A percentile compares a stretch with the other conserved stretches of the same genome.
phyloP scores from a whole-genome alignment of 345 rosid species.

The Gossypium thurberi region DNA sequence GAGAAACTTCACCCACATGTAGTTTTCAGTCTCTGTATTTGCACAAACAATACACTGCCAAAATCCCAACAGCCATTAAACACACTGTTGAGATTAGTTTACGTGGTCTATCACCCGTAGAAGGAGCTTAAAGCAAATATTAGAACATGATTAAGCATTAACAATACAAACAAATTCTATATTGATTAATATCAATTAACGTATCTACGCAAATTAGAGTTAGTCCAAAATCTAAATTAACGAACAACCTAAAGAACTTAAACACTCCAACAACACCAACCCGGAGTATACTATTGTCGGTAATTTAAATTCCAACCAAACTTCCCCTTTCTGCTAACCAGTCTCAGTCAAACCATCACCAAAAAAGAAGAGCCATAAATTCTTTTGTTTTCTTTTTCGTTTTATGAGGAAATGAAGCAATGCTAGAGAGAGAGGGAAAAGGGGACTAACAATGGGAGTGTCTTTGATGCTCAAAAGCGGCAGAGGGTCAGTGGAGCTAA shows the following conservation, averaged over 20 bases:
- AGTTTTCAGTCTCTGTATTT: slow-evolving; percentile 1
- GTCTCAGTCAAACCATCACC: neutral
- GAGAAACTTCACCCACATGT: neutral
- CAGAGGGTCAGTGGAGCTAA: slow-evolving; percentile 57
- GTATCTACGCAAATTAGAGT: neutral
- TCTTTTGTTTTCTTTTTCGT: neutral
- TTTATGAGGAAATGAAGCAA: neutral
- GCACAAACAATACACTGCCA: neutral
- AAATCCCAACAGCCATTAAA: neutral
- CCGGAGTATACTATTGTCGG: neutral
- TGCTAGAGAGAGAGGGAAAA: neutral
- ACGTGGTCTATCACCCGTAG: neutral
- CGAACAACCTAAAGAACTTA: neutral
- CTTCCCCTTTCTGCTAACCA: neutral
- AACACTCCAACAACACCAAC: neutral
- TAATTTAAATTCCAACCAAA: neutral
- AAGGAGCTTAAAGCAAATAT: neutral
- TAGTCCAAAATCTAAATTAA: neutral
- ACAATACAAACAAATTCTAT: neutral
- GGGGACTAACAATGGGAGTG: slow-evolving; percentile 71
- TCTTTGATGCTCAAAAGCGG: slow-evolving; percentile 86
- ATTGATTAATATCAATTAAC: neutral
- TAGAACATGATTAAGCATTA: neutral
- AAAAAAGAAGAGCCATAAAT: neutral
- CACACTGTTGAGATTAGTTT: neutral